phyloP scores from a whole-genome alignment of 805 yeast species.

The Diddensiella santjacobensis region DNA sequence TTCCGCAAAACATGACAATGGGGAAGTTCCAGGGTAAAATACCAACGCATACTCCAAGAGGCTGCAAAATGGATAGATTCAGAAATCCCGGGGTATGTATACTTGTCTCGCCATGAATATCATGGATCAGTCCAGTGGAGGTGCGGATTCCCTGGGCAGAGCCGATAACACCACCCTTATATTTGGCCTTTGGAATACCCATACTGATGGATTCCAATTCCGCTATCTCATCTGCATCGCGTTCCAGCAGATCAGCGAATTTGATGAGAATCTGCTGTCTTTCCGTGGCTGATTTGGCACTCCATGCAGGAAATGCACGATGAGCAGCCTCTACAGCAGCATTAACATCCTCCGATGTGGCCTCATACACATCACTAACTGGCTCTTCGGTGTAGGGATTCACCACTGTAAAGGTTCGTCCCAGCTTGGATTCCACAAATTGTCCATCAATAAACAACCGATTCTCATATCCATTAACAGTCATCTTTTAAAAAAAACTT shows the following conservation, averaged over 20 bases:
- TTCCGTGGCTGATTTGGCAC: conserved; percentile 58
- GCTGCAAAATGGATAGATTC: conserved; percentile 5
- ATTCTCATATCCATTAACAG: not conserved
- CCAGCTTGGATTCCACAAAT: conserved; percentile 52
- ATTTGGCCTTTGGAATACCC: conserved; percentile 4
- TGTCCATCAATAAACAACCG: conserved; percentile 80
- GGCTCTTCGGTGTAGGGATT: conserved; percentile 44
- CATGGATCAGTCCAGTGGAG: conserved; percentile 8
- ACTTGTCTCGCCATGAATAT: conserved; percentile 12
- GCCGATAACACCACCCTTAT: not conserved
- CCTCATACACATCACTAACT: conserved; percentile 65
- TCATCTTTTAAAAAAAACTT: not conserved
- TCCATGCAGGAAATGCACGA: conserved; percentile 74
- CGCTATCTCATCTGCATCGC: conserved; percentile 68
- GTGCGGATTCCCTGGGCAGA: conserved; percentile 4
- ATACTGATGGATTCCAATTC: conserved; percentile 57
- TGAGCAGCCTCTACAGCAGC: conserved; percentile 81
- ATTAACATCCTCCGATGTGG: conserved; percentile 71
- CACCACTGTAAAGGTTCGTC: conserved; percentile 55
- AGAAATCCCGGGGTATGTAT: conserved; percentile 6
- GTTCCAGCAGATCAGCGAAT: conserved; percentile 76
- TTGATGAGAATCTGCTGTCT: conserved; percentile 53
- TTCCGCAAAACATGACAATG: conserved; percentile 61
- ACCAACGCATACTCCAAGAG: conserved; percentile 56
- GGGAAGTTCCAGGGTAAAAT: conserved; percentile 71